A percentile compares a stretch with the other conserved stretches of the same genome.
phyloP scores from a whole-genome alignment of 371 early-diverging fungal genomes.

The Basidiobolus meristosporus region DNA sequence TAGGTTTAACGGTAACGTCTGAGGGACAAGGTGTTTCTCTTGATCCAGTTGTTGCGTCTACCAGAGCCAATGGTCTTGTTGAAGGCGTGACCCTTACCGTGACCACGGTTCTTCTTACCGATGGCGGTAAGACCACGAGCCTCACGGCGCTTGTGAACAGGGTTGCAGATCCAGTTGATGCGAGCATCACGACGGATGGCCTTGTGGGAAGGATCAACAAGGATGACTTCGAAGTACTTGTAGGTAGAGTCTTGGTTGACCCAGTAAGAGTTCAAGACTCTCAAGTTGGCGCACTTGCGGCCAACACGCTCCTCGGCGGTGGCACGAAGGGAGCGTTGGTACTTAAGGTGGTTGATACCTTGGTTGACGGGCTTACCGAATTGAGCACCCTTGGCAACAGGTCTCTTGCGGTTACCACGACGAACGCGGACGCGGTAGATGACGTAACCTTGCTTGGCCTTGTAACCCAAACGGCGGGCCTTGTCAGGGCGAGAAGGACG shows the following conservation, averaged over 20 bases:
- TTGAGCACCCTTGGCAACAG: constrained; percentile 90
- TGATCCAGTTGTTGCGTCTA: constrained; percentile 53
- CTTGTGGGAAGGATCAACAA: constrained; percentile 93
- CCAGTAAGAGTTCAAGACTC: constrained; percentile 98
- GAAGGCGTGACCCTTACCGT: constrained; percentile 94
- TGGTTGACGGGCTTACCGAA: constrained; percentile 96
- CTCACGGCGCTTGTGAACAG: constrained; percentile 97
- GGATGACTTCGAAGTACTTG: constrained; percentile 98
- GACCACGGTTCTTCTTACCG: constrained; percentile 94
- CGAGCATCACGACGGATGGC: constrained; percentile 94
- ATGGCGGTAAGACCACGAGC: constrained; percentile 93
- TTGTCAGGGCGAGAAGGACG: constrained; percentile 97
- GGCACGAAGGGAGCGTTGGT: constrained; percentile 79
- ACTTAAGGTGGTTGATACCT: constrained; percentile 96
- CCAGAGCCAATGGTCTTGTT: constrained; percentile 98
- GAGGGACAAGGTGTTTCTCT: constrained; percentile 62
- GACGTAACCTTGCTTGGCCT: constrained; percentile 96
- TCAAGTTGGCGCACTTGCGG: constrained; percentile 81
- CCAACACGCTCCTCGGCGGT: constrained; percentile 96
- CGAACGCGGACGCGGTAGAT: constrained; percentile 96
- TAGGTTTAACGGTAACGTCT: constrained; percentile 57
- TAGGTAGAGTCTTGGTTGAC: constrained; percentile 95
- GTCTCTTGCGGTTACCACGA: constrained; percentile 95
- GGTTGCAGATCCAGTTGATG: constrained; percentile 97
- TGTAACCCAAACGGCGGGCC: constrained; percentile 98